These are phyloP conservation scores for Starmerella vitae DNA, from an alignment of 805 yeast genomes.

Conservation along the genomic window DNA sequence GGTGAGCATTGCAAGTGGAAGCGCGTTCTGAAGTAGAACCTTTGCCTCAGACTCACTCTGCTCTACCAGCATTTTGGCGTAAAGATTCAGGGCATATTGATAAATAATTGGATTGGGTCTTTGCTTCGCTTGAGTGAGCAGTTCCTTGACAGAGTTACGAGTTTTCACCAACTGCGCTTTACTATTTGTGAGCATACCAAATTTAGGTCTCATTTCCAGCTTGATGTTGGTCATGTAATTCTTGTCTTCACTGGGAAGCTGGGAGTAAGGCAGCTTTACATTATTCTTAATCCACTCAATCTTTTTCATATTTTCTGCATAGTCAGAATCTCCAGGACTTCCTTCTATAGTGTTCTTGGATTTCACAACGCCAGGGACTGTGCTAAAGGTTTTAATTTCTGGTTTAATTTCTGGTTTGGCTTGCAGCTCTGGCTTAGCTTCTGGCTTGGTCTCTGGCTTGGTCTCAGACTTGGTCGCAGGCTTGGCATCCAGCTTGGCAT, in stretches of 20 bases:
- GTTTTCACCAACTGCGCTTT: conserved; percentile 38
- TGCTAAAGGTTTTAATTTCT: too few species aligned
- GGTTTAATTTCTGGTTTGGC: too few species aligned
- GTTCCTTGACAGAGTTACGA: conserved; percentile 34
- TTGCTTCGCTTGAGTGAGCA: conserved; percentile 37
- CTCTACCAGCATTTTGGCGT: conserved; percentile 71
- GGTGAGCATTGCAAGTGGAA: conserved; percentile 64
- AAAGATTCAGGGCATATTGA: conserved; percentile 64
- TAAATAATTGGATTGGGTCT: conserved; percentile 38
- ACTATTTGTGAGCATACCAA: conserved; percentile 82
- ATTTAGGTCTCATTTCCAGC: conserved; percentile 70
- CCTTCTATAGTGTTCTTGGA: too few species aligned
- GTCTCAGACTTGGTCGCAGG: too few species aligned
- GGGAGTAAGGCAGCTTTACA: conserved; percentile 42
- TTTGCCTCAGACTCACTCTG: conserved; percentile 90
- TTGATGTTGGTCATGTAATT: conserved; percentile 45
- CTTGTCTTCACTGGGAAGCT: conserved; percentile 38
- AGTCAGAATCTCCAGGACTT: conserved; percentile 16
- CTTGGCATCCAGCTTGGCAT: conserved; percentile 2
- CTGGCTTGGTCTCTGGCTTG: too few species aligned
- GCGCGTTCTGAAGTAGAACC: conserved; percentile 60
- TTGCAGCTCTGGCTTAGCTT: too few species aligned
- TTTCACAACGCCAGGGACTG: too few species aligned
- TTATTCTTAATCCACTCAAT: conserved; percentile 41
- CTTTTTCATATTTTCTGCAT: conserved; percentile 24